Conservation (phyloP, 805 yeast genomes). For the Teunomyces atbi region DNA sequence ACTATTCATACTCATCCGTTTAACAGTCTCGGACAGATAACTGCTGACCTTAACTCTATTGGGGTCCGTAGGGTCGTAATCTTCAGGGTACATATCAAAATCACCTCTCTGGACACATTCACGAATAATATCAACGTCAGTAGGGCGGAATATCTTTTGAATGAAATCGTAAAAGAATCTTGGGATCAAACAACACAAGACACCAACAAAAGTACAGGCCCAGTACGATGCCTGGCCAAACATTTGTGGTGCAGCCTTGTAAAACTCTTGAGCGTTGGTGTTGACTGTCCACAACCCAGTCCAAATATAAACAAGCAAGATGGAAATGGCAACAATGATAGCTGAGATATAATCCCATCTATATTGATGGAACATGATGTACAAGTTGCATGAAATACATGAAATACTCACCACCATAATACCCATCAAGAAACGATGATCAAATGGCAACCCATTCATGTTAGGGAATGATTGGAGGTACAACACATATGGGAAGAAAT, state of each 20-base stretch:
- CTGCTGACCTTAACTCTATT: constrained; percentile 53
- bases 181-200: constrained; percentile 57
- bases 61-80: constrained; percentile 56
- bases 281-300: constrained; percentile 73
- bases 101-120: constrained; percentile 57
- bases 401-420: constrained; percentile 57
- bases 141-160: constrained; percentile 54
- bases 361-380: constrained; percentile 64
- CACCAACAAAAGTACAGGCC: constrained; percentile 59
- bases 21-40: constrained; percentile 18
- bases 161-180: constrained; percentile 53
- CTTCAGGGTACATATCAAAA: constrained; percentile 47
- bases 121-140: constrained; percentile 68
- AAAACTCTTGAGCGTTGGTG: constrained; percentile 54
- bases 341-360: constrained; percentile 77
- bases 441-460: constrained; percentile 55
- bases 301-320: constrained; percentile 66
- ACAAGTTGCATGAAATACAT: constrained; percentile 63
- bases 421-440: constrained; percentile 74
- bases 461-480: constrained; percentile 42
- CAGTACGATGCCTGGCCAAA: constrained; percentile 65
- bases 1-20: constrained; percentile 4
- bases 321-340: constrained; percentile 52
- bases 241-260: constrained; percentile 59
- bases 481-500: constrained; percentile 63